Percentiles rank a stretch among this genome's conserved stretches.
Evolutionary conservation across 179 eudicot genomes (phyloP).

Genomic region (Patellifolia procumbens): DNA sequence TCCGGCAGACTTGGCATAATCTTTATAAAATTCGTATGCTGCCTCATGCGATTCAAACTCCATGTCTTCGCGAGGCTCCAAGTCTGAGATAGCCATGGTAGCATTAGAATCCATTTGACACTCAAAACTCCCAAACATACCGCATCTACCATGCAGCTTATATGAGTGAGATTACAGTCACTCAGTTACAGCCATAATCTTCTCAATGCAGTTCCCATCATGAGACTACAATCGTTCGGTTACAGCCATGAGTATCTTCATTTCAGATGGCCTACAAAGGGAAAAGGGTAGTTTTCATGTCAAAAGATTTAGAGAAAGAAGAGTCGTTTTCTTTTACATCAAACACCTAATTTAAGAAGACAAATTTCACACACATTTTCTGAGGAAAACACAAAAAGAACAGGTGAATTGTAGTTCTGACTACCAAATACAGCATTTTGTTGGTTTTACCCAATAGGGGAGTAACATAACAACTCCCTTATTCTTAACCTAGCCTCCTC

Average conservation of each 20-base stretch:
- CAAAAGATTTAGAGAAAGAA: background rate
- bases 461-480: too few species aligned
- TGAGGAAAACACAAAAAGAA: too few species aligned
- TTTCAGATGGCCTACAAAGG: constrained; percentile 18
- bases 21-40: constrained; percentile 65
- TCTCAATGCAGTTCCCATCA: constrained; percentile 11
- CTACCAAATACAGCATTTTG: background rate
- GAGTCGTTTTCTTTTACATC: too few species aligned
- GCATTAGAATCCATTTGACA: constrained; percentile 31
- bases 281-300: background rate
- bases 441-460: too few species aligned
- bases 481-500: too few species aligned
- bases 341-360: too few species aligned
- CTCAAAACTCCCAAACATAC: constrained; percentile 10
- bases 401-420: background rate
- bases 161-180: constrained; percentile 11
- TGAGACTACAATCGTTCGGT: constrained; percentile 9
- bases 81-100: constrained; percentile 22
- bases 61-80: constrained; percentile 57
- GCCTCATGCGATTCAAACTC: constrained; percentile 70
- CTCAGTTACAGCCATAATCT: constrained; percentile 16
- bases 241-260: background rate
- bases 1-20: constrained; percentile 62
- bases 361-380: background rate
- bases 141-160: constrained; percentile 20